Conservation (phyloP, 2,329 filamentous ascomycete genomes). For the Alternaria alternata region DNA sequence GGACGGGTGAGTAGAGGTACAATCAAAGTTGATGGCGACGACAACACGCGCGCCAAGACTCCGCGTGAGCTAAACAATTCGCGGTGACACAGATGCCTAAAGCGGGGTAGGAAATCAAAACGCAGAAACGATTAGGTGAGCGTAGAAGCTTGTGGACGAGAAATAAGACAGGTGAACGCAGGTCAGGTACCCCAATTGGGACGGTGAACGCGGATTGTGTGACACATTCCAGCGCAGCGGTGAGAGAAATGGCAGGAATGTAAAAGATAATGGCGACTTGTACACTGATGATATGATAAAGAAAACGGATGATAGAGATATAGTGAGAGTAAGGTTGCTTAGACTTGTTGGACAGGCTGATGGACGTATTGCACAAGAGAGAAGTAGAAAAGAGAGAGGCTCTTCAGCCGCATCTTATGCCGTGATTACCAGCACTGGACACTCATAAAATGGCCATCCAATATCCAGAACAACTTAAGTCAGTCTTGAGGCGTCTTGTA, state of each 20-base stretch:
- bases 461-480: neutral
- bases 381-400: neutral
- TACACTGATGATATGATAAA: neutral
- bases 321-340: neutral
- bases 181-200: neutral
- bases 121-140: slow-evolving; percentile 5
- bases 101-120: neutral
- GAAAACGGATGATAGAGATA: neutral
- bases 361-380: neutral
- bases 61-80: neutral
- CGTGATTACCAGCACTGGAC: fast-evolving
- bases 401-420: neutral
- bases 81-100: neutral
- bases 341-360: neutral
- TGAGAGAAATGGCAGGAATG: neutral
- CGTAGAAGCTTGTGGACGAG: neutral
- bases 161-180: neutral
- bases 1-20: neutral
- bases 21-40: neutral
- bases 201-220: neutral
- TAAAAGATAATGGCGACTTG: fast-evolving
- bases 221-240: neutral
- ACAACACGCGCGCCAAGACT: slow-evolving; percentile 1
- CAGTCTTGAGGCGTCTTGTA: neutral
- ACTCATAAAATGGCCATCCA: neutral